Base-by-base conservation (phyloP, 106 monocot genomes). In the Xerophyta viscosa region DNA sequence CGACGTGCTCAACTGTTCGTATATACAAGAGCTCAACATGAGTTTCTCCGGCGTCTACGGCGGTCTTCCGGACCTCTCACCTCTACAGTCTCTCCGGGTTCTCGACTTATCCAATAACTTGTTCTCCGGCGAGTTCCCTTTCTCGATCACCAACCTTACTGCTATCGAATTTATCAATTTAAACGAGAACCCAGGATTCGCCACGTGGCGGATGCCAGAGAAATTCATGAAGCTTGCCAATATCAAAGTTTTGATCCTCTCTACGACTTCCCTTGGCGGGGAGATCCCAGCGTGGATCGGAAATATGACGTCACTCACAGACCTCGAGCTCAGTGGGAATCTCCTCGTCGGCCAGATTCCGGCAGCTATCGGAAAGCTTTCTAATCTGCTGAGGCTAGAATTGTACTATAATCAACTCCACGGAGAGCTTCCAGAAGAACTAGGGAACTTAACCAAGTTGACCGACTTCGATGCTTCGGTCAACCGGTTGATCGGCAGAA, bases 251-350 rank as follows among this genome's bases (percentile, higher is more conserved):
- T 15, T 96, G 56, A 89, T 96, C 62, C 78, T 96, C 0, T 96
- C 96, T 4, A 85, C 89, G 20, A 76, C 70, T 7, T 79, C 71
- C 15, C 66, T 96, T 52, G 60, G 76, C 9, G 89, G 96, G 0
- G 74, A 68, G 8, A 73, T 96, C 26, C 96, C 85, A 2, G 47
- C 54, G 19, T 96, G 96, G 89, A 52, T 96, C 18, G 96, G 89
- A 8, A 96, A 96, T 69, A 77, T 96, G 88, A 82, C 89, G 21
- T 89, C 85, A 11, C 78, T 96, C 41, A 73, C 65, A 11, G 84
- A 89, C 65, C 85, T 89, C 31, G 85, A 96, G 39, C 31, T 89
- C 19, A 54, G 73, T 27, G 96, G 88, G n/a, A 96, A 96, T 46
- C 54, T 36, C 27, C 81, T 85, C 48, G 49, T 36, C 13, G 96